These are phyloP conservation scores for Phalaenopsis equestris DNA, from an alignment of 106 monocot species.

Conservation along the genomic window DNA sequence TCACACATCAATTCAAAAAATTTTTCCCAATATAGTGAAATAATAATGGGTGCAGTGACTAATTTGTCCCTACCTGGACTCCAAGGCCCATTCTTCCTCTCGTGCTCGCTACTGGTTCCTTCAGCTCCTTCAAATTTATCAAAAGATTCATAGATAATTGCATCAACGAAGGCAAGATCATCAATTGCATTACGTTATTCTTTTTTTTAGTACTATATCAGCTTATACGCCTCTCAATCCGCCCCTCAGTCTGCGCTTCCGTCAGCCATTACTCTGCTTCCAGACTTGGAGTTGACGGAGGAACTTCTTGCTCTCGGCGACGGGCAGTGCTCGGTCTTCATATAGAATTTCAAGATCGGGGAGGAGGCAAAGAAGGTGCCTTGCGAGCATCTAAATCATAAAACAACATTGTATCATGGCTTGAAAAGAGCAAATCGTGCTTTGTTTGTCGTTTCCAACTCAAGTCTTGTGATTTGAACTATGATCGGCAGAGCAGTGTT, in stretches of 20 bases:
- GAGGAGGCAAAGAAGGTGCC: constrained; percentile 66
- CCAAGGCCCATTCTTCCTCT: too few relatives aligned
- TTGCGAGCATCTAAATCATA: constrained; percentile 81
- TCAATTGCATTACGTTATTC: too few relatives aligned
- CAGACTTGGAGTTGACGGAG: constrained; percentile 39
- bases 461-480: constrained; percentile 67
- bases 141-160: too few relatives aligned
- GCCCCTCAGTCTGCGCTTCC: too few relatives aligned
- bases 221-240: constrained; percentile 77
- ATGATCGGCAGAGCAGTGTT: constrained; percentile 28
- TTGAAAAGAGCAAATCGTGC: constrained; percentile 81
- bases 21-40: too few relatives aligned
- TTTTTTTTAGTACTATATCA: neutral
- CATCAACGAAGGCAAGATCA: too few relatives aligned
- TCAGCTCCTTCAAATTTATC: too few relatives aligned
- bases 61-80: too few relatives aligned
- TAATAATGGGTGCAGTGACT: too few relatives aligned
- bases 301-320: constrained; percentile 35
- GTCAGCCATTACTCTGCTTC: constrained; percentile 37
- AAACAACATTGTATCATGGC: constrained; percentile 82
- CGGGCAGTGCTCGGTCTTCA: constrained; percentile 84
- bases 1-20: too few relatives aligned
- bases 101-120: too few relatives aligned
- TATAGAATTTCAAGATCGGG: constrained; percentile 64
- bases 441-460: constrained; percentile 72